These are phyloP conservation scores for Aspergillus steynii DNA, from an alignment of 495 filamentous ascomycete genomes.

Conservation along the genomic window DNA sequence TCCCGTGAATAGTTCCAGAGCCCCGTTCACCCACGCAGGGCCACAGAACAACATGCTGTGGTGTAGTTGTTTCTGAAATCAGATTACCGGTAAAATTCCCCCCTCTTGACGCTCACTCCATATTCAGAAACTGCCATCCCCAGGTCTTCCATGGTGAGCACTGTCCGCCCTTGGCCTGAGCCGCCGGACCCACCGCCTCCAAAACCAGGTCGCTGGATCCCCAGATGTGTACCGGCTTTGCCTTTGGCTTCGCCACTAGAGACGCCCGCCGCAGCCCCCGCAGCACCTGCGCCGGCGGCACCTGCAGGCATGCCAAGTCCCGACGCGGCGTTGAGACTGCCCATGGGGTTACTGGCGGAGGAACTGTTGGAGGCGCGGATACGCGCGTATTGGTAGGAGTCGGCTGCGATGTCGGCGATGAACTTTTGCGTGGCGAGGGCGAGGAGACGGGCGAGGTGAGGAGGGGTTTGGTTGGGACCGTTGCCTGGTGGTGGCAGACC, in stretches of 20 bases:
- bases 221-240: constrained; percentile 70
- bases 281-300: constrained; percentile 51
- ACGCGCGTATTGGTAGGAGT: constrained; percentile 95
- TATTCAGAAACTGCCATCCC: constrained; percentile 97
- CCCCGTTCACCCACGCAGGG: background rate
- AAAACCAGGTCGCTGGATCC: constrained; percentile 87
- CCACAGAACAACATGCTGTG: background rate
- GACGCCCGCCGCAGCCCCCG: constrained; percentile 55
- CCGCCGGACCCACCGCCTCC: constrained; percentile 91
- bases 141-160: constrained; percentile 97
- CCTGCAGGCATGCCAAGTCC: constrained; percentile 63
- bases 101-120: constrained; percentile 93
- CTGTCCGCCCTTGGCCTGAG: constrained; percentile 81
- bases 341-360: constrained; percentile 83
- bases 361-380: constrained; percentile 88
- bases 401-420: constrained; percentile 93
- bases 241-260: constrained; percentile 56
- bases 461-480: constrained; percentile 75
- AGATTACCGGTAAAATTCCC: constrained; percentile 92
- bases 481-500: constrained; percentile 88
- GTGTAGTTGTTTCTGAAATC: background rate
- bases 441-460: constrained; percentile 85
- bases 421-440: constrained; percentile 97
- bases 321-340: constrained; percentile 76
- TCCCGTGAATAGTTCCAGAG: too few species aligned